Conservation (phyloP, 2,329 filamentous ascomycete genomes). For the Sclerotinia sclerotiorum region DNA sequence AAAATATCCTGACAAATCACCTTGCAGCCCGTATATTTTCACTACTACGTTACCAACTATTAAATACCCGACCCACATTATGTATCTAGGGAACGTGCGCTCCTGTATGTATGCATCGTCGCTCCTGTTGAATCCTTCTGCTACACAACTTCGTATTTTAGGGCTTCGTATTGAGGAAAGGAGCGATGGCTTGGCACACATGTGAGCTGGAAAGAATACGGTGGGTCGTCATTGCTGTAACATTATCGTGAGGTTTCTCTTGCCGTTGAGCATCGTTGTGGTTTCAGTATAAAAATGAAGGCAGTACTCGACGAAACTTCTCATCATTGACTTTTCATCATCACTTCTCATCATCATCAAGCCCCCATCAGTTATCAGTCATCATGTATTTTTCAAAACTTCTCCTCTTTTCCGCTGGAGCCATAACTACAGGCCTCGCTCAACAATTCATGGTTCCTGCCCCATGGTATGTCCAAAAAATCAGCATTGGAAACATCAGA, state of each 20-base stretch:
- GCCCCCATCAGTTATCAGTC: not conserved
- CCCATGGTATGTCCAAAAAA: slow-evolving; percentile 27
- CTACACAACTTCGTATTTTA: slow-evolving; percentile 12
- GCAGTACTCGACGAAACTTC: not conserved
- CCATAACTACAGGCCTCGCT: slow-evolving; percentile 1
- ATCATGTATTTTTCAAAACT: slow-evolving; percentile 16
- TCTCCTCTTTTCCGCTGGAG: not conserved
- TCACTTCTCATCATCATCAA: not conserved
- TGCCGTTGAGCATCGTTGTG: not conserved
- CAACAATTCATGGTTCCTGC: slow-evolving; percentile 25
- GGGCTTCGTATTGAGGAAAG: not conserved
- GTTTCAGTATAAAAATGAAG: not conserved
- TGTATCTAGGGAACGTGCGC: not conserved
- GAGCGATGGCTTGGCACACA: not conserved
- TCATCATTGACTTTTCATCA: not conserved
- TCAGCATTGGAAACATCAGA: slow-evolving; percentile 27
- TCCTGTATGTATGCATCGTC: not conserved
- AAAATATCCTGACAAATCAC: not conserved
- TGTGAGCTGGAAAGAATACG: slow-evolving; percentile 1
- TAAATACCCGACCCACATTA: not conserved
- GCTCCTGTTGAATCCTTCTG: not conserved
- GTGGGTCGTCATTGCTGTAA: not conserved
- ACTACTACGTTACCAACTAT: slow-evolving; percentile 3
- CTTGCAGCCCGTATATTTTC: not conserved
- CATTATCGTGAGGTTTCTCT: not conserved